Base-by-base conservation (phyloP, 257 asterid genomes). In the Buddleja alternifolia region DNA sequence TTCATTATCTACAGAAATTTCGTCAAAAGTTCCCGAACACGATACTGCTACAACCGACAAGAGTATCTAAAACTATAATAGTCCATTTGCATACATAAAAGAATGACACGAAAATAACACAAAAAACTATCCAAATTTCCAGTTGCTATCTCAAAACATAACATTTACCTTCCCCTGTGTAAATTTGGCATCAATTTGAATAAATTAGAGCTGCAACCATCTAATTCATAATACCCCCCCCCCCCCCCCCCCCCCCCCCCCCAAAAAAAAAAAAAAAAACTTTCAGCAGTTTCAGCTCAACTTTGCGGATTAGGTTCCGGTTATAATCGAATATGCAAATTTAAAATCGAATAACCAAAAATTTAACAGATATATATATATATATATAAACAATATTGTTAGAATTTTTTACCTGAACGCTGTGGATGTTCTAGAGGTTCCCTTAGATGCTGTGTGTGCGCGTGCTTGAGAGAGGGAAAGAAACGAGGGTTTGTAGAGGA, bases 341-440 rank as follows among this genome's bases (percentile, higher is more conserved):
- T 40, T 41, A 16, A 32, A 29, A 7, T 10, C 14, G 56, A 39
- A 53, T 40, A 21, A 50, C 11, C 5, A 16, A 9, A 42, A 10
- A 51, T 5, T 29, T 34, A n/a, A 61, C 55, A 44, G 19, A 54
- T 11, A 3, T 16, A 21, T n/a, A n/a, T n/a, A n/a, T n/a, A n/a
- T n/a, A n/a, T n/a, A n/a, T 45, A 1, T 29, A 29, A 29, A 29
- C 34, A 29, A 29, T 17, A 37, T 19, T 10, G n/a, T 44, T 2
- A 40, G 47, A 36, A 24, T 7, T 42, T 4, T 5, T 55, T 12
- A 72, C 77, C 77, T 64, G 66, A 19, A 51, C 7, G 29, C 12
- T 19, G 44, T 53, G 29, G 71, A 16, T 41, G 39, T 54, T 29
- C 71, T 37, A 6, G 50, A 40, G 71, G 41, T 71, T 60, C 56